phyloP scores from a whole-genome alignment of 169 alveolate species.

The Eimeria zaria region DNA sequence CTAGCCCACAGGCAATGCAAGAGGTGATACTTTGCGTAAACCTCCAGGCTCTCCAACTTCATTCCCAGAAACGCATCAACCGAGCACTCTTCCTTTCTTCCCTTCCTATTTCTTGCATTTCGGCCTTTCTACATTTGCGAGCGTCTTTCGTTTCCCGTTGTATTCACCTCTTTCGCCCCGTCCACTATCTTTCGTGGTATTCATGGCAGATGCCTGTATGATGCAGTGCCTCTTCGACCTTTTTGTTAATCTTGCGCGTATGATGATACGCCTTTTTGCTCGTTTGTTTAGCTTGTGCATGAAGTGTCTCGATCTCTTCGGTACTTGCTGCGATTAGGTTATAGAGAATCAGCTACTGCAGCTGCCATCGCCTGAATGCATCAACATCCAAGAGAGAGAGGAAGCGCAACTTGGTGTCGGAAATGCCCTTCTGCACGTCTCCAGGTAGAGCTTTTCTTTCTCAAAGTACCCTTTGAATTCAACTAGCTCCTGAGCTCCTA shows the following conservation, averaged over 20 bases:
- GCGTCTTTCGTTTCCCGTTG: neutral
- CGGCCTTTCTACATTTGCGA: neutral
- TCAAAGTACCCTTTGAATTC: neutral
- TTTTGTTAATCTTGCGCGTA: too few species aligned
- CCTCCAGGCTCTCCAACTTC: neutral
- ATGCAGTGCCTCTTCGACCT: too few species aligned
- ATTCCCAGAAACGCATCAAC: neutral
- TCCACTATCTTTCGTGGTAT: neutral
- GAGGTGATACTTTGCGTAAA: slow-evolving; percentile 30
- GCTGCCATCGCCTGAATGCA: slow-evolving; percentile 70
- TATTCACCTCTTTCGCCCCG: neutral
- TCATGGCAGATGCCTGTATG: too few species aligned
- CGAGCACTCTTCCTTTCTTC: neutral
- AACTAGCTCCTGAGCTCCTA: neutral
- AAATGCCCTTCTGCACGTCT: slow-evolving; percentile 67
- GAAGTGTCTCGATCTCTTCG: neutral
- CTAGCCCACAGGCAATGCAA: slow-evolving; percentile 26
- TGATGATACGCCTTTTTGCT: neutral
- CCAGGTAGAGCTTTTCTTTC: slow-evolving; percentile 13
- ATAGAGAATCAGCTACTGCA: slow-evolving; percentile 78
- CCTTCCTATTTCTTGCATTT: neutral
- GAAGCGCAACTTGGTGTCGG: slow-evolving; percentile 66
- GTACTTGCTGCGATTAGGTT: neutral
- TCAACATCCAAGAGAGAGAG: slow-evolving; percentile 24
- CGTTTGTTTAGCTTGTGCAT: neutral